phyloP scores from a whole-genome alignment of 441 rosid species.

The Bruguiera hainesii region DNA sequence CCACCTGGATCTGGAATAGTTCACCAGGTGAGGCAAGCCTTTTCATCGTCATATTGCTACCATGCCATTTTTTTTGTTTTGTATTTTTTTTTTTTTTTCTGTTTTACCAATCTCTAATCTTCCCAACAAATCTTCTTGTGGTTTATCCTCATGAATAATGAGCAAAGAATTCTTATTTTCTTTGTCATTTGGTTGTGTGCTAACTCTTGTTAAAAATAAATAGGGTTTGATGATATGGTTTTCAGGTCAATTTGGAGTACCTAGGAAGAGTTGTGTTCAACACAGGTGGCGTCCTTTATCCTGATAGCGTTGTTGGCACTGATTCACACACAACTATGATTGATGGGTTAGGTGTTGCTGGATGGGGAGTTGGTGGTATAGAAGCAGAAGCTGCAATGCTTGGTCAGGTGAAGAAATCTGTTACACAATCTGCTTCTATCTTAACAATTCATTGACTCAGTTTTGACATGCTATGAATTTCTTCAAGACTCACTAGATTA shows the following conservation, averaged over 20 bases:
- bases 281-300: conserved; percentile 72
- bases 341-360: conserved; percentile 99
- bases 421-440: not conserved
- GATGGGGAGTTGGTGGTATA: conserved; percentile 99
- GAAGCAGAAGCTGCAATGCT: conserved; percentile 99
- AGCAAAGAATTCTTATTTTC: not conserved
- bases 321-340: conserved; percentile 99
- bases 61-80: not conserved
- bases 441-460: not conserved
- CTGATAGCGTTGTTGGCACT: conserved; percentile 98
- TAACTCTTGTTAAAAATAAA: not conserved
- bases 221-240: conserved; percentile 20
- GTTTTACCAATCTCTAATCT: not conserved
- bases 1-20: conserved; percentile 99
- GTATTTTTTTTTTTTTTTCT: not conserved
- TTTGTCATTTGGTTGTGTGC: not conserved
- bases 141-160: not conserved
- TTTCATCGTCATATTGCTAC: conserved; percentile 3
- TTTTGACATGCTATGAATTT: too few species aligned
- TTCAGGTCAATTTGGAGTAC: conserved; percentile 96
- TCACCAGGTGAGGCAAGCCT: conserved; percentile 65
- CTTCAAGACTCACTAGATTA: too few species aligned
- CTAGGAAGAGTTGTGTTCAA: conserved; percentile 98
- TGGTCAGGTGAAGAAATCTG: conserved; percentile 70
- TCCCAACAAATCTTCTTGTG: not conserved